Conservation (phyloP, 2,329 filamentous ascomycete genomes). For the Epichloe hybrida region DNA sequence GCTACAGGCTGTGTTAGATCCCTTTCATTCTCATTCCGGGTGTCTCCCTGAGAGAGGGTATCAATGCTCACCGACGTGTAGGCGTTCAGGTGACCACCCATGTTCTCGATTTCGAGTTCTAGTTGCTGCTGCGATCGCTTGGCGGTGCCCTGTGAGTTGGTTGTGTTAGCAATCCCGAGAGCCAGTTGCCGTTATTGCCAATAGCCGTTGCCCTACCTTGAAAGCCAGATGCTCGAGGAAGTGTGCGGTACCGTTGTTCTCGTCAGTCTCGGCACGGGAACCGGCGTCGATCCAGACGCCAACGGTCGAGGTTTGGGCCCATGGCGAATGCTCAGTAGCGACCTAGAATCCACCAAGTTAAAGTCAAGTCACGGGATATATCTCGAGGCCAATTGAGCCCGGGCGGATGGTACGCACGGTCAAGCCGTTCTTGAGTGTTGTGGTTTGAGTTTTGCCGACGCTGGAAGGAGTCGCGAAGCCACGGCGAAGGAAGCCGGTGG, state of each 20-base stretch:
- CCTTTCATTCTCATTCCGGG: constrained; percentile 5
- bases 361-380: constrained; percentile 10
- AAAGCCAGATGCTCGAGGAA: constrained; percentile 99
- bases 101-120: constrained; percentile 99
- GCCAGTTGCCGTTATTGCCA: not conserved
- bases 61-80: constrained; percentile 82
- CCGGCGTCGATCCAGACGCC: constrained; percentile 99
- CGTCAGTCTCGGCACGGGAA: constrained; percentile 92
- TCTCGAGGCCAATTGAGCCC: constrained; percentile 25
- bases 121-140: constrained; percentile 93
- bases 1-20: constrained; percentile 36
- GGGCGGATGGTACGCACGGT: constrained; percentile 48
- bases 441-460: constrained; percentile 81
- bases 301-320: constrained; percentile 94
- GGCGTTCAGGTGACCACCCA: constrained; percentile 97
- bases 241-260: constrained; percentile 98
- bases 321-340: constrained; percentile 94
- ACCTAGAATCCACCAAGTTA: constrained; percentile 45
- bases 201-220: constrained; percentile 56
- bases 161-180: not conserved
- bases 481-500: constrained; percentile 64
- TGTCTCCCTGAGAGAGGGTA: constrained; percentile 12
- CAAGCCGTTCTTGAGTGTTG: constrained; percentile 92
- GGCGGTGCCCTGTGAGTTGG: constrained; percentile 57
- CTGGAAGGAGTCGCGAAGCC: constrained; percentile 78